Conservation (phyloP, 139 green algal genomes). For the Chlamydomonas urium region DNA sequence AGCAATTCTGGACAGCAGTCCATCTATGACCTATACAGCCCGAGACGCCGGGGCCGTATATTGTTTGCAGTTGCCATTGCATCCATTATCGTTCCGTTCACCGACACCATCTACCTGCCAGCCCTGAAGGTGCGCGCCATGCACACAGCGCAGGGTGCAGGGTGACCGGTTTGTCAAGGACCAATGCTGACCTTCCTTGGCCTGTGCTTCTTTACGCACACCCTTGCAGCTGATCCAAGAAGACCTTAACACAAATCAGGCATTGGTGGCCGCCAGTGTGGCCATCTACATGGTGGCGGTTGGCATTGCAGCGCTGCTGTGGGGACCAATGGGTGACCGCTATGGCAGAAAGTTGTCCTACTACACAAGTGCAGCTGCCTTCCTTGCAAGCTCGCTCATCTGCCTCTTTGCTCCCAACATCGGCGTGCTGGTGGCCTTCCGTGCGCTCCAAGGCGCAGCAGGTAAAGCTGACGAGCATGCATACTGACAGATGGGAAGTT, state of each 20-base stretch:
- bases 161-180: no score
- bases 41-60: no score
- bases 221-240: not conserved
- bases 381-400: slow-evolving; percentile 4
- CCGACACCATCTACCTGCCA: slow-evolving; percentile 9
- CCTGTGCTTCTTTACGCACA: not conserved
- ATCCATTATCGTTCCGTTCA: slow-evolving; percentile 5
- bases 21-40: no score
- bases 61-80: no score
- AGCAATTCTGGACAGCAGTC: no score
- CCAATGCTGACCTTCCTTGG: no score
- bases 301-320: slow-evolving; percentile 11
- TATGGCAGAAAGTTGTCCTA: not conserved
- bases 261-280: not conserved
- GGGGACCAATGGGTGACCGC: slow-evolving; percentile 16
- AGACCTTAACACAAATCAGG: not conserved
- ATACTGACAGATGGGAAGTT: not conserved
- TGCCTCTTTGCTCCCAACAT: slow-evolving; percentile 16
- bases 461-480: not conserved
- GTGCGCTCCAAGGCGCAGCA: slow-evolving; percentile 15
- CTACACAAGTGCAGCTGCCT: not conserved
- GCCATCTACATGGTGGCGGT: slow-evolving; percentile 5
- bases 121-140: not conserved
- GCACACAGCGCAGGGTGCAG: not conserved
- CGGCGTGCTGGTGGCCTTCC: slow-evolving; percentile 11